Conservation (phyloP, 345 rosid genomes). For the Dovyalis caffra region DNA sequence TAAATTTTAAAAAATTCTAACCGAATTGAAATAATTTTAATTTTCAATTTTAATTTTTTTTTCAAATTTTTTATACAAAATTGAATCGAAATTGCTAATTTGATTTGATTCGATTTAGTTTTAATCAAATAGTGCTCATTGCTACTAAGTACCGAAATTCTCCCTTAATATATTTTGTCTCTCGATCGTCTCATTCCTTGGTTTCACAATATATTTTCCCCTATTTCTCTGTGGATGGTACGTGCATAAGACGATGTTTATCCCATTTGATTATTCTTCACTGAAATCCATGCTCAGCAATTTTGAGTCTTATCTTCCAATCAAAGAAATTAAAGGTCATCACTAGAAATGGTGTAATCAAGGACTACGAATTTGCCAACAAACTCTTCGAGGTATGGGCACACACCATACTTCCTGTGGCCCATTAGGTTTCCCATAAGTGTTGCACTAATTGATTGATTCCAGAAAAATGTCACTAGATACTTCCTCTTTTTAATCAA, state of each 20-base stretch:
- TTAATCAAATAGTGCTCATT: no score
- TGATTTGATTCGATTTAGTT: no score
- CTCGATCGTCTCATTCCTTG: conserved; percentile 11
- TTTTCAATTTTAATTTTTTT: no score
- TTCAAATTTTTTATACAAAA: no score
- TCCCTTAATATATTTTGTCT: no score
- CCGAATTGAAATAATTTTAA: no score
- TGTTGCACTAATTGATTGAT: conserved; percentile 5
- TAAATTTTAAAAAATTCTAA: no score
- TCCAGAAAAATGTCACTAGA: not conserved
- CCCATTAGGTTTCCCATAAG: conserved; percentile 5
- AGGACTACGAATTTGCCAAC: conserved; percentile 9
- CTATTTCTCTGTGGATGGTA: not conserved
- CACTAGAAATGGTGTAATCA: not conserved
- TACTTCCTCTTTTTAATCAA: not conserved
- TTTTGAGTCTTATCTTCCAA: not conserved
- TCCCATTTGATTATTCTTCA: conserved; percentile 16
- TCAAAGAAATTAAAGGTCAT: not conserved
- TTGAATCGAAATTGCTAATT: no score
- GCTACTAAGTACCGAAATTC: conserved; percentile 21
- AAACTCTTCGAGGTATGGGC: conserved; percentile 20
- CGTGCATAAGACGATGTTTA: conserved; percentile 37
- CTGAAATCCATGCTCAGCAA: conserved; percentile 38
- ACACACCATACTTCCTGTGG: conserved; percentile 25
- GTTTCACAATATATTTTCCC: conserved; percentile 17